phyloP scores from a whole-genome alignment of 2,329 filamentous ascomycete species.

The Domatiomyces catenatus region DNA sequence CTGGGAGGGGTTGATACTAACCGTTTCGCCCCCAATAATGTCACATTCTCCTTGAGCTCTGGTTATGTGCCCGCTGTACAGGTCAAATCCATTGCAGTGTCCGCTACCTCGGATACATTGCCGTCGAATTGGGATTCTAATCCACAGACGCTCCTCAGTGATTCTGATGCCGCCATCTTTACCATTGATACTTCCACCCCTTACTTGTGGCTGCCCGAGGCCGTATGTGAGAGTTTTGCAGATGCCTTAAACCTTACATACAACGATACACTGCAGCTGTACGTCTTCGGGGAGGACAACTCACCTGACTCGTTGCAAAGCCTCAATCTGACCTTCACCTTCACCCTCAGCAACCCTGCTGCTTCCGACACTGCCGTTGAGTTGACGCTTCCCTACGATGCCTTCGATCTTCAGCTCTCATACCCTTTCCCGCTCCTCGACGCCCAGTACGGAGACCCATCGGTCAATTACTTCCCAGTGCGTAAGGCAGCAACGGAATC shows the following conservation, averaged over 20 bases:
- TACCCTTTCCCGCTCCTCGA: conserved; percentile 22
- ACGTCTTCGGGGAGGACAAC: conserved; percentile 18
- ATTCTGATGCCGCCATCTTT: conserved; percentile 15
- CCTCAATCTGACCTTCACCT: conserved; percentile 23
- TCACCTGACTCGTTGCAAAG: conserved; percentile 18
- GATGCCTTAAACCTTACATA: conserved; percentile 23
- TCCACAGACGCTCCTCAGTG: conserved; percentile 14
- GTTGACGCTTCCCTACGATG: conserved; percentile 25
- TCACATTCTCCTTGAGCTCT: conserved; percentile 19
- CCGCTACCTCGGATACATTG: conserved; percentile 7
- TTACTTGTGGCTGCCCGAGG: conserved; percentile 26
- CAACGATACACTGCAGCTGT: conserved; percentile 23
- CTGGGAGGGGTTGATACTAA: conserved; percentile 22
- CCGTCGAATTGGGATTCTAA: conserved; percentile 15
- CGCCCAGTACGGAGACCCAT: conserved; percentile 14
- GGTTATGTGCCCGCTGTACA: conserved; percentile 21
- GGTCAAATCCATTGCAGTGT: conserved; percentile 19
- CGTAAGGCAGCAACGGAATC: conserved; percentile 21
- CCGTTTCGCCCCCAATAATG: conserved; percentile 18
- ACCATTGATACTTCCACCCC: conserved; percentile 28
- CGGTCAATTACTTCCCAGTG: conserved; percentile 26
- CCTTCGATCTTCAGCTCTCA: conserved; percentile 25
- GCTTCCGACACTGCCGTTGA: conserved; percentile 18
- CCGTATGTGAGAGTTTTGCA: conserved; percentile 24
- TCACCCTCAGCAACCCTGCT: conserved; percentile 22